Evolutionary conservation across 306 rosid species (phyloP).

Genomic region (Lithocarpus polystachyus): DNA sequence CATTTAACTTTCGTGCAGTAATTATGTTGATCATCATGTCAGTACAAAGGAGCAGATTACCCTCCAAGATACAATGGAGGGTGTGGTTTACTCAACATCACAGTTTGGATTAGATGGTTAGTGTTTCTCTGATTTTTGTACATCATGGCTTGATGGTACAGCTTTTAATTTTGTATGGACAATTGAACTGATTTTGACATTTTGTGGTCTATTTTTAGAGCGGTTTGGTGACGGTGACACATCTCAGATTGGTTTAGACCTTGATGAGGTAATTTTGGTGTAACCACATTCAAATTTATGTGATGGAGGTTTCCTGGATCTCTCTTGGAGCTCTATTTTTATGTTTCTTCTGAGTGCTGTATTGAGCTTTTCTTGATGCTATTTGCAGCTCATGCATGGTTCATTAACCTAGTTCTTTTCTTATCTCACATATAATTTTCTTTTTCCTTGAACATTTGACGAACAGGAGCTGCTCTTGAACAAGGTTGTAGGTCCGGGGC

Average conservation of each 20-base stretch:
- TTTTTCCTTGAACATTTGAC: constrained; percentile 3
- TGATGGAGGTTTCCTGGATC: background rate
- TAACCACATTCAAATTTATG: background rate
- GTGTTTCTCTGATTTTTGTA: constrained; percentile 23
- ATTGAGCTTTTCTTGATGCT: background rate
- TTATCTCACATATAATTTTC: constrained; percentile 11
- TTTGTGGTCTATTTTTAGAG: constrained; percentile 51
- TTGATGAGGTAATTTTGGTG: constrained; percentile 76
- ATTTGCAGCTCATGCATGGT: background rate
- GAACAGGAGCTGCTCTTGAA: constrained; percentile 70
- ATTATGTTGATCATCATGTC: constrained; percentile 92
- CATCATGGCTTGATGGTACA: constrained; percentile 2
- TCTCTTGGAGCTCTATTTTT: background rate
- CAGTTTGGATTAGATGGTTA: constrained; percentile 99
- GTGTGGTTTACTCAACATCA: constrained; percentile 82
- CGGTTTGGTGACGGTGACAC: constrained; percentile 99
- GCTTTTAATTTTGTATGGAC: constrained; percentile 1
- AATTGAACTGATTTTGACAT: constrained; percentile 18
- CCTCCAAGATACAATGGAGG: constrained; percentile 94
- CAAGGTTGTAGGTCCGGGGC: constrained; percentile 54
- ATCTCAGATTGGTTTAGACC: constrained; percentile 97
- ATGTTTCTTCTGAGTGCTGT: background rate
- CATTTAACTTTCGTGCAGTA: constrained; percentile 54
- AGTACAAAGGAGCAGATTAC: constrained; percentile 96
- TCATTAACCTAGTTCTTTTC: background rate